A percentile compares a stretch with the other conserved stretches of the same genome.
These are phyloP conservation scores for Neostapfia colusana DNA, from an alignment of 176 grass and related monocot genomes.

Conservation along the genomic window DNA sequence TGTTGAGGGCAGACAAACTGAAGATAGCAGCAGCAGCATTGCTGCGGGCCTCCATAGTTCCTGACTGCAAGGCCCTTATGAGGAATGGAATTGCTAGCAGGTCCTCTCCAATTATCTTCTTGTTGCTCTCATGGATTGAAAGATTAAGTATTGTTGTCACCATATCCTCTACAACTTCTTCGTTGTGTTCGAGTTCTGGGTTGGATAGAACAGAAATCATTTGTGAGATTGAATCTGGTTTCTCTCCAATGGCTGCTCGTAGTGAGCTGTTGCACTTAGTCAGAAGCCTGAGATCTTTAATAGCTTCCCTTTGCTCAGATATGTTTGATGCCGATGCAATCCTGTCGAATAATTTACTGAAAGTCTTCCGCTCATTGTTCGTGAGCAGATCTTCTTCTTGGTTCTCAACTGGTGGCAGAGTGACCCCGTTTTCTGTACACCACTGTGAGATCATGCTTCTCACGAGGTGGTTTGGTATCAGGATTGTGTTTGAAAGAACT, in stretches of 20 bases:
- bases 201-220: conserved; percentile 57
- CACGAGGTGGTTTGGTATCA: conserved; percentile 71
- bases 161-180: conserved; percentile 64
- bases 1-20: conserved; percentile 72
- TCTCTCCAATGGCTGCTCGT: conserved; percentile 76
- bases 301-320: conserved; percentile 53
- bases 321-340: conserved; percentile 49
- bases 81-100: conserved; percentile 56
- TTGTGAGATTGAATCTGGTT: conserved; percentile 64
- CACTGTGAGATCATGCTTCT: conserved; percentile 75
- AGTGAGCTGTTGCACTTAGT: conserved; percentile 71
- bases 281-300: conserved; percentile 72
- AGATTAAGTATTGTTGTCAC: conserved; percentile 82
- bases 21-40: conserved; percentile 81
- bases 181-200: conserved; percentile 44
- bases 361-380: conserved; percentile 52
- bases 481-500: conserved; percentile 64
- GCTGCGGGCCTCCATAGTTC: conserved; percentile 66
- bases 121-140: conserved; percentile 87
- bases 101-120: conserved; percentile 76
- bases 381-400: conserved; percentile 62
- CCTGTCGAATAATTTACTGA: conserved; percentile 53
- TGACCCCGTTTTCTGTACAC: conserved; percentile 61
- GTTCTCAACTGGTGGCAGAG: conserved; percentile 43
- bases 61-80: conserved; percentile 45